Evolutionary conservation across 2,329 filamentous ascomycete genomes (phyloP), one percentile per base, ranked within the genome.

Genomic region (Calonectria hawksworthii): DNA sequence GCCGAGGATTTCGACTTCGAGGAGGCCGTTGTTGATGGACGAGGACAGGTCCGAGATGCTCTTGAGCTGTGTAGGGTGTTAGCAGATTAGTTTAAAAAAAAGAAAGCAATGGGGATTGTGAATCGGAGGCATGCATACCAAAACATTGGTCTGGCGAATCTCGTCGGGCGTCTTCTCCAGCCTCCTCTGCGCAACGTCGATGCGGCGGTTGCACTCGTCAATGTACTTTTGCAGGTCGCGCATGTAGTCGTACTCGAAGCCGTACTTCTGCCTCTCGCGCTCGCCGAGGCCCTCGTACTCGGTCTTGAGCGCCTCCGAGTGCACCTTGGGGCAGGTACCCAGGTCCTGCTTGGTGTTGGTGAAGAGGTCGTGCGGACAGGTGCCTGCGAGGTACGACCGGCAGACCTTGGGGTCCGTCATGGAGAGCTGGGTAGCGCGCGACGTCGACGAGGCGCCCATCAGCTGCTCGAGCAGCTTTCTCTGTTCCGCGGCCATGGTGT

Each of bases 311-410:
- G 93, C 92, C 84, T 98, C 96, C 64, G 92, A 94, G 87, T 99
- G 97, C 32, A 96, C 91, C 84, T 96, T 97, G 65, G 95, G 92
- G 83, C 97, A 99, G 0, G 93, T 91, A 3, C 97, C 97, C 41
- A 99, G 91, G 84, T 99, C 97, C 74, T 99, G 96, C 88, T 98
- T 99, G 59, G 97, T 99, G 87, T 99, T 99, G 78, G 96, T 99
- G 90, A 99, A 99, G 83, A 99, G 95, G 84, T 99, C 97, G 89
- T 99, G 96, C 0, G 97, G 97, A 85, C 97, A 99, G 74, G 95
- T 98, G 81, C 97, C 97, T 76, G 92, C 96, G 65, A 99, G 91
- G 85, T 96, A 99, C 23, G 96, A 98, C 70, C 95, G 95, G 89
- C 97, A 99, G 81, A 98, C 95, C 87, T 98, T 98, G 69, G 94